Evolutionary conservation across 768 basidiomycete species (phyloP).

Genomic region (Coprinellus micaceus): DNA sequence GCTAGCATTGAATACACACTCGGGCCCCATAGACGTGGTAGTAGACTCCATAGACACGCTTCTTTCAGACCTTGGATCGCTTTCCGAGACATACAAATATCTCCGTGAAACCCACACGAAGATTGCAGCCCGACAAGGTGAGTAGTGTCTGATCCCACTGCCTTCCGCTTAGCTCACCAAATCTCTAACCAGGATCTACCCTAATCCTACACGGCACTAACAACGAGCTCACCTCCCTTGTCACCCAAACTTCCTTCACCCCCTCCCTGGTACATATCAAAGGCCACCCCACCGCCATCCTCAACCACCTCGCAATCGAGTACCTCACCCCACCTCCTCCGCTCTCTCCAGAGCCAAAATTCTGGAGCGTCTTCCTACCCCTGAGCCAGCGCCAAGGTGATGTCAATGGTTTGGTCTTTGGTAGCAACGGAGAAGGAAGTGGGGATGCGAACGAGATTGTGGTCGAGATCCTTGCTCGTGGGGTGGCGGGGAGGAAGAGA

Average conservation of each 20-base stretch:
- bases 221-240: slow-evolving; percentile 45
- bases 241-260: slow-evolving; percentile 64
- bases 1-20: slow-evolving; percentile 12
- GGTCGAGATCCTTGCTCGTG: slow-evolving; percentile 57
- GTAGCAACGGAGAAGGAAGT: slow-evolving; percentile 48
- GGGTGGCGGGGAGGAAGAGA: slow-evolving; percentile 43
- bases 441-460: slow-evolving; percentile 49
- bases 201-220: slow-evolving; percentile 56
- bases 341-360: slow-evolving; percentile 57
- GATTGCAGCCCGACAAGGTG: slow-evolving; percentile 50
- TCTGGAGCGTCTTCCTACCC: slow-evolving; percentile 77
- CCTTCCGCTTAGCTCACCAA: not conserved
- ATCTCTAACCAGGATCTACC: slow-evolving; percentile 36
- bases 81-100: slow-evolving; percentile 48
- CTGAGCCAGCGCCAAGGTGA: slow-evolving; percentile 60
- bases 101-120: slow-evolving; percentile 44
- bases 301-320: slow-evolving; percentile 62
- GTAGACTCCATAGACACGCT: slow-evolving; percentile 75
- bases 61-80: slow-evolving; percentile 52
- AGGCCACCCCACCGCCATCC: slow-evolving; percentile 67
- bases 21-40: slow-evolving; percentile 53
- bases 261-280: slow-evolving; percentile 58
- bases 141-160: slow-evolving; percentile 20
- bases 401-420: slow-evolving; percentile 58
- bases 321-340: slow-evolving; percentile 75